phyloP scores from a whole-genome alignment of 2,329 filamentous ascomycete species.

The Claviceps cyperi region DNA sequence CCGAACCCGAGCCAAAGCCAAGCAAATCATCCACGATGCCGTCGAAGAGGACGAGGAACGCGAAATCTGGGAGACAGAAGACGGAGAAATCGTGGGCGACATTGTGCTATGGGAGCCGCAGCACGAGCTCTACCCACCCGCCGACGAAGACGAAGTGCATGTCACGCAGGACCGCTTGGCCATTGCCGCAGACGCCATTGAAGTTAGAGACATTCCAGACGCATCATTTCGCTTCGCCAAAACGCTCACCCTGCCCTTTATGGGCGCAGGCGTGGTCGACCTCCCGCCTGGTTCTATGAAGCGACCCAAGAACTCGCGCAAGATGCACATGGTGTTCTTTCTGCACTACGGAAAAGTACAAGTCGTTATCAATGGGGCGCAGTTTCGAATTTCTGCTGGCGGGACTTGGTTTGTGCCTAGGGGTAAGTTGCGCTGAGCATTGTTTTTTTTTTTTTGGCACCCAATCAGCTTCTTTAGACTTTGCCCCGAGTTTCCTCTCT shows the following conservation, averaged over 20 bases:
- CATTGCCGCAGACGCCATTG: conserved; percentile 39
- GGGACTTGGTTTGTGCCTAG: conserved; percentile 90
- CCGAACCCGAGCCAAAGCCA: conserved; percentile 17
- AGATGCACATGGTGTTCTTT: conserved; percentile 97
- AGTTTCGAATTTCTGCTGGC: conserved; percentile 73
- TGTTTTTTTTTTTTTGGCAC: no score
- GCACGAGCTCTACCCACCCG: conserved; percentile 38
- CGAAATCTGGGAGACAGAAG: conserved; percentile 59
- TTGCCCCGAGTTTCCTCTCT: no score
- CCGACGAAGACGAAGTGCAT: conserved; percentile 38
- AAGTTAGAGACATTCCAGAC: conserved; percentile 43
- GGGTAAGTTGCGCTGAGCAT: conserved; percentile 42
- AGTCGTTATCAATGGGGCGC: conserved; percentile 60
- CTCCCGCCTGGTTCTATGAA: conserved; percentile 73
- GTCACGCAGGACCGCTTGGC: conserved; percentile 42
- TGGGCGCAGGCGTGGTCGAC: conserved; percentile 82
- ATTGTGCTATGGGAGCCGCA: conserved; percentile 50
- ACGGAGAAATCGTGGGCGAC: conserved; percentile 48
- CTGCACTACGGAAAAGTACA: conserved; percentile 70
- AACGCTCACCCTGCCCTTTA: conserved; percentile 69
- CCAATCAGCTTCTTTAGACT: no score
- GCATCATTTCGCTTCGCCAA: conserved; percentile 81
- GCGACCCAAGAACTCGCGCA: conserved; percentile 77
- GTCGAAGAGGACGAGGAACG: conserved; percentile 36
- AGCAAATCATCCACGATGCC: conserved; percentile 18